Conservation (phyloP, 495 filamentous ascomycete species). For the Haplographium delicatum region DNA sequence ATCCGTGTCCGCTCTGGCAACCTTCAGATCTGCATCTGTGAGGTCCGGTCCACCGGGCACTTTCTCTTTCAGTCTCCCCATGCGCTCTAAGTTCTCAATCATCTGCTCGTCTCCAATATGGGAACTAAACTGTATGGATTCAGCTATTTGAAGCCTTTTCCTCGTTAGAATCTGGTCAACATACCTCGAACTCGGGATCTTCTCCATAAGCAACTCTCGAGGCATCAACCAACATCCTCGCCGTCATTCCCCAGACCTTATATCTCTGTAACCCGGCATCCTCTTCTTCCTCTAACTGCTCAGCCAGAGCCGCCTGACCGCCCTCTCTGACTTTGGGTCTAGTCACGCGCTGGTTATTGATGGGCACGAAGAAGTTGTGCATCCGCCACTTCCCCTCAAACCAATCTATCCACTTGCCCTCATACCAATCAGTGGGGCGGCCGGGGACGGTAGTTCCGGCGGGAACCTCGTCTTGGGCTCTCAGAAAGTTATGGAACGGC, state of each 20-base stretch:
- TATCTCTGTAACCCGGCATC: slow-evolving; percentile 50
- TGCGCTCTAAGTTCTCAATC: slow-evolving; percentile 54
- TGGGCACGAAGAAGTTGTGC: slow-evolving; percentile 86
- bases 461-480: slow-evolving; percentile 38
- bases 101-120: slow-evolving; percentile 76
- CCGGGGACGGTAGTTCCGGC: slow-evolving; percentile 35
- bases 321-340: slow-evolving; percentile 38
- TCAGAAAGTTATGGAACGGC: slow-evolving; percentile 70
- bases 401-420: slow-evolving; percentile 61
- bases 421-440: slow-evolving; percentile 59
- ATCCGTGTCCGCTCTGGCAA: slow-evolving; percentile 3
- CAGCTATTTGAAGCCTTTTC: too few relatives aligned
- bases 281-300: slow-evolving; percentile 38
- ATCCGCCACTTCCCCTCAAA: slow-evolving; percentile 61
- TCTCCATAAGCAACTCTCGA: slow-evolving; percentile 75
- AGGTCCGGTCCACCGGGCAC: slow-evolving; percentile 32
- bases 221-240: slow-evolving; percentile 78
- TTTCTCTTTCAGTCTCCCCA: slow-evolving; percentile 56
- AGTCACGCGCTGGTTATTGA: slow-evolving; percentile 54
- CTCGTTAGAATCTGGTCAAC: too few relatives aligned
- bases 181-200: slow-evolving; percentile 72
- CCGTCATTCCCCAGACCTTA: slow-evolving; percentile 90
- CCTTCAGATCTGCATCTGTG: slow-evolving; percentile 20
- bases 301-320: slow-evolving; percentile 27
- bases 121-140: slow-evolving; percentile 49